These are phyloP conservation scores for Stellera chamaejasme DNA, from an alignment of 345 rosid genomes.

Conservation along the genomic window DNA sequence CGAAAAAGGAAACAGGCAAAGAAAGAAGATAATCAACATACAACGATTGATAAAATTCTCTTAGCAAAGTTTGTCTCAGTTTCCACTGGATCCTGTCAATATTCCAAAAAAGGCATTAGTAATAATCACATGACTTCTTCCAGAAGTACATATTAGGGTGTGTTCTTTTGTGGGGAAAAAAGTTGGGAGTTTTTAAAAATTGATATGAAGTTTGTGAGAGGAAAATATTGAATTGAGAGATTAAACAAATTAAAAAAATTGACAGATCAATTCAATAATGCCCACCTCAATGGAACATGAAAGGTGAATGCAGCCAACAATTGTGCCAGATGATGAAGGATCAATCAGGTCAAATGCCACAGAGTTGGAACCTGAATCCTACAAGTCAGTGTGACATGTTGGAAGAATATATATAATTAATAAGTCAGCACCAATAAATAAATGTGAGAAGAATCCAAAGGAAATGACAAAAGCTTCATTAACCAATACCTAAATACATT, in stretches of 20 bases:
- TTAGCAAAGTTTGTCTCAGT: constrained; percentile 82
- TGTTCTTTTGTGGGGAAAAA: no score
- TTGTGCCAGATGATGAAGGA: constrained; percentile 44
- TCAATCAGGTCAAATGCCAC: constrained; percentile 56
- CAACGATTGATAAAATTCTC: constrained; percentile 82
- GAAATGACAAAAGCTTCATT: no score
- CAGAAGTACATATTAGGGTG: no score
- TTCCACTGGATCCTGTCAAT: constrained; percentile 76
- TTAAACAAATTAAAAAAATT: background rate
- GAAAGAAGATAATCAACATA: constrained; percentile 22
- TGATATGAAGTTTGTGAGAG: no score
- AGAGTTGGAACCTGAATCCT: constrained; percentile 51
- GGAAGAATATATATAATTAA: background rate
- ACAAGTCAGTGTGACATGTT: constrained; percentile 11
- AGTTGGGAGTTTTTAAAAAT: no score
- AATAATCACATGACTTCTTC: background rate
- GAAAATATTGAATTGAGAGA: no score
- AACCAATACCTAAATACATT: no score
- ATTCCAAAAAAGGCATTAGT: constrained; percentile 15
- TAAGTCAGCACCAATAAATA: no score
- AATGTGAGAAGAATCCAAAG: no score
- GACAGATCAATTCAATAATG: background rate
- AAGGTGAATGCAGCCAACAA: constrained; percentile 60
- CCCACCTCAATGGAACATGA: constrained; percentile 87
- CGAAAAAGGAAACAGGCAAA: constrained; percentile 5